Evolutionary conservation across 2,329 filamentous ascomycete species (phyloP).

Genomic region (Aureobasidium namibiae): DNA sequence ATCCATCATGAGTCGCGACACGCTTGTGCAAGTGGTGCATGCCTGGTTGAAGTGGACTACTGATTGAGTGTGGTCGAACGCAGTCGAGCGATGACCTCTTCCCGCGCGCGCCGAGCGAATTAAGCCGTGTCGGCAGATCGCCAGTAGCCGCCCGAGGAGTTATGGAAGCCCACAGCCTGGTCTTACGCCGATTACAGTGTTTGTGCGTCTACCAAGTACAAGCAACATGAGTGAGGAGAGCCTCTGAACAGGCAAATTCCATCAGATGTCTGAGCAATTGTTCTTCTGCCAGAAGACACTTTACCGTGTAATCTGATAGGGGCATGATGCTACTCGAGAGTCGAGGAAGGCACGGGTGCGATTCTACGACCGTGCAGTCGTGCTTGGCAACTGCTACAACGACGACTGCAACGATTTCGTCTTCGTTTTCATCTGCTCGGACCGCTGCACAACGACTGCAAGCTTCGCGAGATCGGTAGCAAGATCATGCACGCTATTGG

Average conservation of each 20-base stretch:
- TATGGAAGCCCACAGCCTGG: neutral
- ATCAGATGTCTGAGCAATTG: too few relatives aligned
- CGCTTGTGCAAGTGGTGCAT: neutral
- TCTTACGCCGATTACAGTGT: neutral
- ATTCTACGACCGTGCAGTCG: neutral
- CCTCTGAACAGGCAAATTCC: too few relatives aligned
- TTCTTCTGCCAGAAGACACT: too few relatives aligned
- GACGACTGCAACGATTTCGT: neutral
- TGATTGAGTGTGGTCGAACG: neutral
- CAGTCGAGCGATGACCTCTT: neutral
- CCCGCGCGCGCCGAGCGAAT: neutral
- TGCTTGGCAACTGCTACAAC: neutral
- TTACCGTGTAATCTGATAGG: neutral
- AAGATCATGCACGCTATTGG: too few relatives aligned
- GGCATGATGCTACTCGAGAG: neutral
- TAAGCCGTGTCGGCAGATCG: neutral
- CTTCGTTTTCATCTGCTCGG: neutral
- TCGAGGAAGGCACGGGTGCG: neutral
- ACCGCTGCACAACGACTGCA: neutral
- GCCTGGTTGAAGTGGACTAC: neutral
- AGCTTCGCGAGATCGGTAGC: neutral
- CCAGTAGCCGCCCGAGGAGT: neutral
- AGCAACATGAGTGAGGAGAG: too few relatives aligned
- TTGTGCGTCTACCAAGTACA: too few relatives aligned
- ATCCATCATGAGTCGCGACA: neutral